These are phyloP conservation scores for Epichloe brachyelytri DNA, from an alignment of 2,329 filamentous ascomycete species.

Conservation along the genomic window DNA sequence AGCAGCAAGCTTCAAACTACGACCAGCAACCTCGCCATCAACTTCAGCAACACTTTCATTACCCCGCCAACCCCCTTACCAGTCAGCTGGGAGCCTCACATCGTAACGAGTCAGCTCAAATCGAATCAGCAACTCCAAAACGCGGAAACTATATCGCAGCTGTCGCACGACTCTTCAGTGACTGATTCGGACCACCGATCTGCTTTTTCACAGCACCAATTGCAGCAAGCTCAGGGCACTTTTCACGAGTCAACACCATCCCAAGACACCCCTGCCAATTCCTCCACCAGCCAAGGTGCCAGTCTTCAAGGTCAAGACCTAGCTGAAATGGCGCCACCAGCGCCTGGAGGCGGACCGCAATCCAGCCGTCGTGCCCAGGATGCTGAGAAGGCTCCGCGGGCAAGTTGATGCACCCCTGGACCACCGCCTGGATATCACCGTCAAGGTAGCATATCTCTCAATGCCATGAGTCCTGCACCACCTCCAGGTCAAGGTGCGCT, in stretches of 20 bases:
- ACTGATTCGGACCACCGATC: slow-evolving; percentile 34
- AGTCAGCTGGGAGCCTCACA: slow-evolving; percentile 24
- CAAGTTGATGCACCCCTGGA: slow-evolving; percentile 31
- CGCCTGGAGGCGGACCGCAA: slow-evolving; percentile 27
- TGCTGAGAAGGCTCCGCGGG: slow-evolving; percentile 32
- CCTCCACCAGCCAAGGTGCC: not conserved
- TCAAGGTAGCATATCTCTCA: slow-evolving; percentile 33
- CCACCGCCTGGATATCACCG: slow-evolving; percentile 41
- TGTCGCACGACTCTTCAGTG: slow-evolving; percentile 47
- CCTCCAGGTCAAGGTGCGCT: slow-evolving; percentile 19
- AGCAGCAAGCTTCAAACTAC: slow-evolving; percentile 18
- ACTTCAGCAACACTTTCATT: slow-evolving; percentile 15
- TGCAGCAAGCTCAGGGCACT: slow-evolving; percentile 30
- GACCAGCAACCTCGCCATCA: slow-evolving; percentile 22
- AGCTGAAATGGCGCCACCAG: slow-evolving; percentile 30
- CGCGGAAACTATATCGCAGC: slow-evolving; percentile 47
- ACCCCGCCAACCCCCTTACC: slow-evolving; percentile 14
- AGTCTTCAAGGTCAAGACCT: slow-evolving; percentile 17
- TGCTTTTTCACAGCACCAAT: slow-evolving; percentile 29
- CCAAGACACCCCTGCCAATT: slow-evolving; percentile 15
- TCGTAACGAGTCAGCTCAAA: slow-evolving; percentile 23
- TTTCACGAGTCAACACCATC: slow-evolving; percentile 23
- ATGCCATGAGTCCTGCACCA: slow-evolving; percentile 29
- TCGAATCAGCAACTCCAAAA: slow-evolving; percentile 28
- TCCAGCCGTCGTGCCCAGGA: slow-evolving; percentile 36